phyloP scores from a whole-genome alignment of 1,284 basidiomycete species.

The Pulveroboletus sp. region DNA sequence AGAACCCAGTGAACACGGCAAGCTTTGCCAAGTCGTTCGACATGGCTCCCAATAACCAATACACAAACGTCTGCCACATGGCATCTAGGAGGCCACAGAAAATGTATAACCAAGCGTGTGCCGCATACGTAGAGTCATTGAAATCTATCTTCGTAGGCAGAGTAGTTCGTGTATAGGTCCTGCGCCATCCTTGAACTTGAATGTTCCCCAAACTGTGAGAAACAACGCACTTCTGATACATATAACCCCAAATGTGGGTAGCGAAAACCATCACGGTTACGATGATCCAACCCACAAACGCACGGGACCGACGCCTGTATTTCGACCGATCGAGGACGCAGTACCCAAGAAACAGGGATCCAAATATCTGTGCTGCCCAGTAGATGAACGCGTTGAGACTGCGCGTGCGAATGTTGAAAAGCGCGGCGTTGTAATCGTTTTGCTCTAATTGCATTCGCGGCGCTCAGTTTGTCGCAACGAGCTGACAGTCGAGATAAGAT shows the following conservation, averaged over 20 bases:
- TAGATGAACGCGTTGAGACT: slow-evolving; percentile 42
- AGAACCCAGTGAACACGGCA: slow-evolving; percentile 37
- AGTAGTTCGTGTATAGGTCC: slow-evolving; percentile 52
- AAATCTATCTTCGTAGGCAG: slow-evolving; percentile 48
- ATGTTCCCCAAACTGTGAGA: background rate
- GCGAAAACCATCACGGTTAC: slow-evolving; percentile 50
- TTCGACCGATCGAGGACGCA: slow-evolving; percentile 29
- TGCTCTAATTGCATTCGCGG: slow-evolving; percentile 37
- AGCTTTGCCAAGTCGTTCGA: slow-evolving; percentile 37
- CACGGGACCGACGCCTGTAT: slow-evolving; percentile 49
- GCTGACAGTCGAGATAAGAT: background rate
- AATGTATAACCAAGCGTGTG: slow-evolving; percentile 49
- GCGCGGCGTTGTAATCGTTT: slow-evolving; percentile 52
- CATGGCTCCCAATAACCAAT: slow-evolving; percentile 48
- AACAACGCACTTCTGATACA: slow-evolving; percentile 49
- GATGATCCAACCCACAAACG: slow-evolving; percentile 50
- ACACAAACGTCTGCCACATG: slow-evolving; percentile 63
- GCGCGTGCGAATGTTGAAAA: slow-evolving; percentile 52
- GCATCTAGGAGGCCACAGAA: slow-evolving; percentile 47
- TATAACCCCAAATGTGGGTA: slow-evolving; percentile 54
- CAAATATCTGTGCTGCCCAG: slow-evolving; percentile 43
- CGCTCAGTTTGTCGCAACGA: slow-evolving; percentile 3
- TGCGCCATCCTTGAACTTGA: slow-evolving; percentile 21
- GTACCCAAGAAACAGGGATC: slow-evolving; percentile 41
- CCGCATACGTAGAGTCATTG: slow-evolving; percentile 41